Base-by-base conservation (phyloP, 257 asterid species). In the Ophiorrhiza pumila region DNA sequence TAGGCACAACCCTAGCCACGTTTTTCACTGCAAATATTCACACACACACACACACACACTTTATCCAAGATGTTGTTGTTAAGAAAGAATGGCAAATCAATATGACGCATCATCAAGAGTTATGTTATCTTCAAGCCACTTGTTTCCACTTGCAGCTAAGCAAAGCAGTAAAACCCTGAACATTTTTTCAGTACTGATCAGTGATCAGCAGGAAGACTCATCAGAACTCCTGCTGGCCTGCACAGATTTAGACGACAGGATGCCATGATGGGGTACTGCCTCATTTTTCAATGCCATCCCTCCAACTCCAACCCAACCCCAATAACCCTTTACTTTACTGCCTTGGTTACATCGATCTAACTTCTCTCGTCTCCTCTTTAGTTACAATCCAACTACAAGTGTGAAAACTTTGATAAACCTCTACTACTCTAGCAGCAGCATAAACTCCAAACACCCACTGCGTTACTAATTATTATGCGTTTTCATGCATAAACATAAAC, bases 1-100 rank as follows among this genome's bases (percentile, higher is more conserved):
- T 18, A 69, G 66, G 57, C 50, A 29, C 50, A 62, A 60, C 72
- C 76, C 72, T 62, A 71, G 71, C 72, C 76, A 76, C 80, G 47
- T 62, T 71, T 52, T 70, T 20, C 22, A 13, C 69, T 53, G 71
- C 65, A 55, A 46, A 46, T 0, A 46, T 20, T 50, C 25, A 46
- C n/a, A 7, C 13, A 15, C 50, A 20, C 14, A 2, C 7, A 35
- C 7, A 20, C n/a, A 13, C 25, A 9, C 73, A 15, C 57, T 53
- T 53, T 52, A 65, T 39, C 60, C 72, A 34, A 50, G 63, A 46
- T 31, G 74, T 31, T 37, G 31, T 8, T 17, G 6, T 1, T 23
- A 25, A 45, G 31, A 25, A 15, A 46, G 61, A 49, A 42, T 32
- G 46, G 67, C 66, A 65, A 53, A 17, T 37, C 31, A 49, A 62